Base-by-base conservation (phyloP, 129 eudicot species). In the Ambrosia trifida region DNA sequence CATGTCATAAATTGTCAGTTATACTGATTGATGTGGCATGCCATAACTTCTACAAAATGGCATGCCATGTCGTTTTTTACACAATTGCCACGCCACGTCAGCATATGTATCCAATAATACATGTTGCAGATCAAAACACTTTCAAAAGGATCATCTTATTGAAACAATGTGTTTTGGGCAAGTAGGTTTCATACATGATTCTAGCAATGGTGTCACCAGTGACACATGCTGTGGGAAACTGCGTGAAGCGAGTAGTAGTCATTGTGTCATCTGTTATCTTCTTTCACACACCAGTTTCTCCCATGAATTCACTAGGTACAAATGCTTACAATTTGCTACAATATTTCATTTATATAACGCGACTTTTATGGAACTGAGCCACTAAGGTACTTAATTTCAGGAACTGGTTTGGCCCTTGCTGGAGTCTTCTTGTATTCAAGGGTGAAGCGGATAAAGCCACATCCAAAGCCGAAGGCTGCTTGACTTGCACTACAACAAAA, bases 141-240 rank as follows among this genome's bases (percentile, higher is more conserved):
- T 40, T 40, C 5, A 40, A 40, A 40, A 40, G 9, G 10, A 10
- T 40, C 44, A 40, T 40, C 44, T 6, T 3, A 32, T 60, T 17
- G 28, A 43, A 19, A 13, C 16, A 57, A 60, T 7, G 77, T 70
- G 20, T 44, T 2, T 40, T 65, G 41, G 46, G 7, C n/a, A 74
- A 51, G 54, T 82, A 89, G 98, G 90, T 94, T 64, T 94, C 98
- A 0, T 94, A 94, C 53, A 83, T 80, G 88, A 94, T 94, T 80
- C 70, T 94, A 63, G 76, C 75, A 56, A 81, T 79, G 93, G 98
- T 94, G 24, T 85, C 95, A 17, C 90, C 98, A 3, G 98, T 94
- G 66, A 94, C 96, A 7, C 98, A 94, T 38, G 86, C 98, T 1
- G 98, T 94, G 32, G 98, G 93, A 62, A 94, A 94, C 77, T 85